These are phyloP conservation scores for Urochloa ruziziensis DNA, from an alignment of 176 grass and related monocot genomes.

Conservation along the genomic window DNA sequence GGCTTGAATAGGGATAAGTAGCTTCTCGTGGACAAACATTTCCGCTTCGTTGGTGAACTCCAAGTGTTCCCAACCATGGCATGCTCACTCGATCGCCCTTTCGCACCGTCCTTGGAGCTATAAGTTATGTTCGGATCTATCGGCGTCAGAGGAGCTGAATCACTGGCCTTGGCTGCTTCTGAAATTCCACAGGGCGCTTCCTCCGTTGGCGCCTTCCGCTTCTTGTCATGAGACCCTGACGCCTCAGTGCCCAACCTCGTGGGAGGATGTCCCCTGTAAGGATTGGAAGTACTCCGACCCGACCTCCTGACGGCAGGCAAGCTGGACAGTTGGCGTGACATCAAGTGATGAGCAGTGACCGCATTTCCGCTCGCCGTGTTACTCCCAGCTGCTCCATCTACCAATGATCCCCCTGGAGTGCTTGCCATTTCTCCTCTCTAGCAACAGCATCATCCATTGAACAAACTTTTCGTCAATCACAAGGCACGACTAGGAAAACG, in stretches of 20 bases:
- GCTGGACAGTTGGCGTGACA: not conserved
- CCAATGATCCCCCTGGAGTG: constrained; percentile 10
- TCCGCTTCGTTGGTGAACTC: constrained; percentile 18
- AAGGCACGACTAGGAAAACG: not conserved
- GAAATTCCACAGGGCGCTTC: not conserved
- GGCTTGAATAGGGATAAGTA: constrained; percentile 15
- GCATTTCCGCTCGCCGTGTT: not conserved
- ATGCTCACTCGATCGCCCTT: not conserved
- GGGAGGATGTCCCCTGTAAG: not conserved
- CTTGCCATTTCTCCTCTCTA: constrained; percentile 31
- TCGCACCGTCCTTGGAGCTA: not conserved
- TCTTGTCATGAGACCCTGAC: not conserved
- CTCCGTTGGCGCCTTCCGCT: not conserved
- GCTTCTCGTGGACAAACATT: not conserved
- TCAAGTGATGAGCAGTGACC: not conserved
- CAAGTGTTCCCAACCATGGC: not conserved
- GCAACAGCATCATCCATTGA: not conserved
- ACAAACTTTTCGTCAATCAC: constrained; percentile 5
- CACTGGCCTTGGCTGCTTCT: not conserved
- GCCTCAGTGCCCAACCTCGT: not conserved
- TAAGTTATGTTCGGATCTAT: not conserved
- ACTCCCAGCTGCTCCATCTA: not conserved
- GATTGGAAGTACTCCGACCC: not conserved
- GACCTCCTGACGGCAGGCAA: constrained; percentile 30
- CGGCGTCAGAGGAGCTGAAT: not conserved